Evolutionary conservation across 768 basidiomycete genomes (phyloP), one percentile per base, ranked within the genome.

Genomic region (Sarcodon aspratus): DNA sequence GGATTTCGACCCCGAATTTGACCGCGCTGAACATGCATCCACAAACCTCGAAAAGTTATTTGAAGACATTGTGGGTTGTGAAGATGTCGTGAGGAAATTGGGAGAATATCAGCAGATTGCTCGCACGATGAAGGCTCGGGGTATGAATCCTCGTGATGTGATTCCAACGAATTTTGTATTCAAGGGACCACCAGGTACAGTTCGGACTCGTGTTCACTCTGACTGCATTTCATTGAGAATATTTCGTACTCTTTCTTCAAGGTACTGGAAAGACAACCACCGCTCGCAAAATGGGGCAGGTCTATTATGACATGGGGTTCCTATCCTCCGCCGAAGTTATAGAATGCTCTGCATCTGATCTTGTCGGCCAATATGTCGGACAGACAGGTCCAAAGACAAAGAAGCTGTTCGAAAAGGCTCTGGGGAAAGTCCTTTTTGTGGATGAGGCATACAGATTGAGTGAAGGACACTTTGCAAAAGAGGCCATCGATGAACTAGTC

Each of bases 401-500:
- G 53, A 68, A 74, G 47, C 55, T 78, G 1, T 75, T 85, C 44
- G 78, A 82, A 43, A 79, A 76, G 57, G 83, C 80, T 0, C 68
- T 82, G 0, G 83, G 83, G 0, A 71, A 73, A 37, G 81, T 85
- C 3, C 67, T 85, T 0, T 85, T 85, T 64, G 69, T 85, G 46
- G 83, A 85, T 48, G 83, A 85, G 52, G 83, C 83, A 0, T 85
- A 85, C 54, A 68, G 81, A 21, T 67, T 85, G 10, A 60, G 69
- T 7, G 68, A 80, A 44, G 82, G 81, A 0, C 74, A 66, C 0
- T 85, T 82, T 53, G 79, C 81, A 1, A 70, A 80, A 57, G 84
- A 85, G 59, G 84, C 83, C 7, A 72, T 82, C 32, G 84, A 85
- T 58, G 84, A 85, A 54, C 59, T 85, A 27, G 83, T 85, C 8